phyloP scores from a whole-genome alignment of 2,329 filamentous ascomycete genomes.

The Venturia pyrina region DNA sequence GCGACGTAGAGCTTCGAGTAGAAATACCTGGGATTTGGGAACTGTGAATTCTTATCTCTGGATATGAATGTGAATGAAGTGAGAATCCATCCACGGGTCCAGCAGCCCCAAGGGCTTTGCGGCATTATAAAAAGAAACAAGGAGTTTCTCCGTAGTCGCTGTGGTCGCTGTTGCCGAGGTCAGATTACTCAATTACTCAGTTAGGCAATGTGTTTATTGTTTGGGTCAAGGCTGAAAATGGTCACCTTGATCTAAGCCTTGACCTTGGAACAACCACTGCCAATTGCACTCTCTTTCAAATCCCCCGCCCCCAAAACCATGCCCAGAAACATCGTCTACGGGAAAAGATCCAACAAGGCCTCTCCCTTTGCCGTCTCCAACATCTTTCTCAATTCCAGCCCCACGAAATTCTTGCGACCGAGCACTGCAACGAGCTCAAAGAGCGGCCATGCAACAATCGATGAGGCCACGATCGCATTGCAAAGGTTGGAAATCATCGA shows the following conservation, averaged over 20 bases:
- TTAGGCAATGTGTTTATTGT: conserved; percentile 4
- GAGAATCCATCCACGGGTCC: neutral
- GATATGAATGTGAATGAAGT: neutral
- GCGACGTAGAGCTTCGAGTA: no score
- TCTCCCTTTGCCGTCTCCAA: conserved; percentile 8
- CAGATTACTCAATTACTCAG: neutral
- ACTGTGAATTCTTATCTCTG: neutral
- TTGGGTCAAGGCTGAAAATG: neutral
- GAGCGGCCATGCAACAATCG: neutral
- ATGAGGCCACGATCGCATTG: neutral
- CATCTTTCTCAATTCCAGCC: conserved; percentile 8
- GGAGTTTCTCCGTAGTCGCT: neutral
- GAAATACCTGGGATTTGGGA: no score
- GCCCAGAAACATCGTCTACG: conserved; percentile 10
- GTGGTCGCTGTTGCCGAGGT: neutral
- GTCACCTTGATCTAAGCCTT: no score
- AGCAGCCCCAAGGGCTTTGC: no score
- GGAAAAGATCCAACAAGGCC: conserved; percentile 1
- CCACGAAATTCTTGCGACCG: neutral
- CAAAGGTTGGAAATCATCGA: neutral
- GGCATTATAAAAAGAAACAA: neutral
- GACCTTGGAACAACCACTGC: neutral
- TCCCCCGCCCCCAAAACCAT: neutral
- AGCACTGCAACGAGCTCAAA: neutral
- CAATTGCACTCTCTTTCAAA: neutral